Percentiles rank a stretch among this genome's conserved stretches.
phyloP scores from a whole-genome alignment of 2,329 filamentous ascomycete species.

The Phaeoacremonium minimum region DNA sequence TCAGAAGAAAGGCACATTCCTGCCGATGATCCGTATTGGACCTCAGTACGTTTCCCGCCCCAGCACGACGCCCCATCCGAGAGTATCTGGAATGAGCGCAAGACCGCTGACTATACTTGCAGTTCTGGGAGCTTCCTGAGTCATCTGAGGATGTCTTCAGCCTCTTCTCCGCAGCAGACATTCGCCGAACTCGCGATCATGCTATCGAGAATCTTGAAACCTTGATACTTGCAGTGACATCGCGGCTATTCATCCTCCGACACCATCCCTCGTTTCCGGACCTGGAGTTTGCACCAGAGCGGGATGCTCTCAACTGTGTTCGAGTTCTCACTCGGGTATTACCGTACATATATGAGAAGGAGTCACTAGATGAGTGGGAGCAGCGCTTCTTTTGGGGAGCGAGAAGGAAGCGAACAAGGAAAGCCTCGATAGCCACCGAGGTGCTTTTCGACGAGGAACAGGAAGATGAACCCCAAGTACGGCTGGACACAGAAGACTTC shows the following conservation, averaged over 20 bases:
- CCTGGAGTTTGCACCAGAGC: conserved; percentile 75
- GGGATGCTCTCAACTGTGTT: conserved; percentile 92
- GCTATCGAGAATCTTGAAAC: conserved; percentile 88
- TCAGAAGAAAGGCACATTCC: conserved; percentile 88
- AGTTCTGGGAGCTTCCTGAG: conserved; percentile 98
- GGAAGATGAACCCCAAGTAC: conserved; percentile 35
- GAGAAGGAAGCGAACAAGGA: conserved; percentile 67
- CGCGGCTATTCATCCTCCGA: conserved; percentile 74
- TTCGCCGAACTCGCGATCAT: conserved; percentile 80
- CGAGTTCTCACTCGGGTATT: conserved; percentile 84
- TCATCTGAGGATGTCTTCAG: conserved; percentile 95
- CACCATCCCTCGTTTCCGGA: conserved; percentile 91
- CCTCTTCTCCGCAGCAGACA: conserved; percentile 84
- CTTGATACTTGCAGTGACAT: conserved; percentile 77
- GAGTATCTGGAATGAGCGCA: conserved; percentile 6
- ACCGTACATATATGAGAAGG: conserved; percentile 88
- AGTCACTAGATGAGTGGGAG: conserved; percentile 80
- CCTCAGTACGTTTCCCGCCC: conserved; percentile 60
- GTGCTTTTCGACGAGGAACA: conserved; percentile 79
- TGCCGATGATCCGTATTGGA: conserved; percentile 88
- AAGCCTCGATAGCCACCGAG: conserved; percentile 63
- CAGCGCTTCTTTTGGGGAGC: conserved; percentile 88
- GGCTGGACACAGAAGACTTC: conserved; percentile 59
- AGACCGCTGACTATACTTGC: conserved; percentile 8
- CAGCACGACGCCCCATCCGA: conserved; percentile 1